phyloP scores from a whole-genome alignment of 1,284 basidiomycete genomes.

The Heterobasidion occidentale region DNA sequence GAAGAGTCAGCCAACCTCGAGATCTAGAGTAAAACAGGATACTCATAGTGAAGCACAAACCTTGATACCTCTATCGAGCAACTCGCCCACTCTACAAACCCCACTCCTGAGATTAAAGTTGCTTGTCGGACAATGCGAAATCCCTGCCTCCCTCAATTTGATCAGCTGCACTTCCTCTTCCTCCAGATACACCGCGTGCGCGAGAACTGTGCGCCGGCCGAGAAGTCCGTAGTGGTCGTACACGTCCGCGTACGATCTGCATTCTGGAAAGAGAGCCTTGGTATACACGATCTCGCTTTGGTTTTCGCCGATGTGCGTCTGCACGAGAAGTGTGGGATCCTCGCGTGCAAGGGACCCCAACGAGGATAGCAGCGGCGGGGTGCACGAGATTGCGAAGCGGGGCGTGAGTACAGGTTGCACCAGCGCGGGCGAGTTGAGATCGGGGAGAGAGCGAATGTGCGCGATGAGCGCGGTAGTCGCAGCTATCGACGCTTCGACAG shows the following conservation, averaged over 20 bases:
- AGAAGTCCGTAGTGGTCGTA: conserved; percentile 82
- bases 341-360: conserved; percentile 55
- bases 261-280: conserved; percentile 55
- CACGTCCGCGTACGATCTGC: conserved; percentile 62
- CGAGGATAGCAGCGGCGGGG: conserved; percentile 57
- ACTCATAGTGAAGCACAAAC: conserved; percentile 25
- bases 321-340: conserved; percentile 65
- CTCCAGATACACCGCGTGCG: conserved; percentile 83
- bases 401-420: conserved; percentile 92
- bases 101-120: conserved; percentile 91
- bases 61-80: conserved; percentile 83
- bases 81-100: conserved; percentile 68
- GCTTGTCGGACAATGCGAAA: conserved; percentile 90
- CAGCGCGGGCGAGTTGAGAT: conserved; percentile 30
- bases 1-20: neutral
- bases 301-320: conserved; percentile 94
- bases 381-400: conserved; percentile 92
- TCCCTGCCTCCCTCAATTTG: conserved; percentile 57
- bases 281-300: conserved; percentile 66
- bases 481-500: conserved; percentile 45
- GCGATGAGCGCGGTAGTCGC: conserved; percentile 62
- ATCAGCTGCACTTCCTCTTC: conserved; percentile 72
- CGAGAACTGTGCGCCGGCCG: conserved; percentile 77
- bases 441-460: conserved; percentile 53
- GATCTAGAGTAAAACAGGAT: too few species aligned